Conservation (phyloP, 129 eudicot genomes). For the Scalesia atractyloides region DNA sequence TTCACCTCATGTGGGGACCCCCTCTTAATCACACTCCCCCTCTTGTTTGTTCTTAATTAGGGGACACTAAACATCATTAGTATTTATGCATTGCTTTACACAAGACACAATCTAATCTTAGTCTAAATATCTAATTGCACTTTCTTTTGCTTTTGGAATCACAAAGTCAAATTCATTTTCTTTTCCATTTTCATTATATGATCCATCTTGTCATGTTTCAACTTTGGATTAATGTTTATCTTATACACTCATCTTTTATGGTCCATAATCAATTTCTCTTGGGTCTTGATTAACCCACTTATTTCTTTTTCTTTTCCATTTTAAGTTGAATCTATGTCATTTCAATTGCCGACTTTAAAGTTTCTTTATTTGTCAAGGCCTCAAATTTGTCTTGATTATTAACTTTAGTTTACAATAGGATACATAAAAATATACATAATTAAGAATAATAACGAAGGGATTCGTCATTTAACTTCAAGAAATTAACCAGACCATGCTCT, state of each 20-base stretch:
- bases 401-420: not conserved
- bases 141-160: slow-evolving; percentile 30
- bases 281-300: slow-evolving; percentile 6
- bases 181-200: slow-evolving; percentile 18
- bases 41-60: slow-evolving; percentile 28
- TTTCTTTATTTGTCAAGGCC: not conserved
- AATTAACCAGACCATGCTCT: no score
- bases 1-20: slow-evolving; percentile 16
- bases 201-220: slow-evolving; percentile 26
- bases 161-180: slow-evolving; percentile 17
- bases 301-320: not conserved
- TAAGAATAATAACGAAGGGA: no score
- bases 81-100: slow-evolving; percentile 27
- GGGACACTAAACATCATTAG: slow-evolving; percentile 36
- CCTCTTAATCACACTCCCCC: slow-evolving; percentile 27
- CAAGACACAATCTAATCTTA: slow-evolving; percentile 38
- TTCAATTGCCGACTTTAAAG: not conserved
- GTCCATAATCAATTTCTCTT: slow-evolving; percentile 11
- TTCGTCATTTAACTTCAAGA: no score
- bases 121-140: slow-evolving; percentile 27
- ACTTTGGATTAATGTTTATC: slow-evolving; percentile 31
- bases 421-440: not conserved
- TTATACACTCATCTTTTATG: slow-evolving; percentile 10
- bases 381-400: not conserved
- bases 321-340: not conserved